Conservation (phyloP, 305 asterid genomes). For the Vinca major region DNA sequence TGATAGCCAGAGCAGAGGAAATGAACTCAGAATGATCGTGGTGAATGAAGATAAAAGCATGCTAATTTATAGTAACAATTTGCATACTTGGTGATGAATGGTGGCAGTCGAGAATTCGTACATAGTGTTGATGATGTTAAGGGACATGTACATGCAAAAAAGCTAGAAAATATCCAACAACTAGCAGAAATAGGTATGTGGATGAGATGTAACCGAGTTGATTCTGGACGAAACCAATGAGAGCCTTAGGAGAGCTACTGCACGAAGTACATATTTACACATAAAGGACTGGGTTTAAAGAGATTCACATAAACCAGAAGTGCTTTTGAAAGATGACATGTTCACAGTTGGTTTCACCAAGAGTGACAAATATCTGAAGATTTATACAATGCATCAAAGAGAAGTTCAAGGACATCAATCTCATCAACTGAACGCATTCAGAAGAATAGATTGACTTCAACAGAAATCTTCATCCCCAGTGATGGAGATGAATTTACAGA, state of each 20-base stretch:
- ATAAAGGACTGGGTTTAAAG: constrained; percentile 23
- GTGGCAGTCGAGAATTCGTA: neutral
- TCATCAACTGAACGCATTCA: constrained; percentile 20
- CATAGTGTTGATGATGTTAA: neutral
- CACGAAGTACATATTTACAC: constrained; percentile 11
- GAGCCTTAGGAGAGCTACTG: constrained; percentile 22
- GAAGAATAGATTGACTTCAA: constrained; percentile 37
- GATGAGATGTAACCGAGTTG: neutral
- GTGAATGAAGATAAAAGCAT: neutral
- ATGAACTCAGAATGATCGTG: neutral
- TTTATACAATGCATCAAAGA: constrained; percentile 37
- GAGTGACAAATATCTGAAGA: constrained; percentile 41
- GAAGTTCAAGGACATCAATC: constrained; percentile 44
- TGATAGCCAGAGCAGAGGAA: neutral
- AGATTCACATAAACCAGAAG: constrained; percentile 27
- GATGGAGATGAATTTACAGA: constrained; percentile 47
- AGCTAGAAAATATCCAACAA: neutral
- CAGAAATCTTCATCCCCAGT: constrained; percentile 61
- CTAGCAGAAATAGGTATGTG: neutral
- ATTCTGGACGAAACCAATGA: constrained; percentile 10
- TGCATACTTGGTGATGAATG: neutral
- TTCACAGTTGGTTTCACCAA: constrained; percentile 46
- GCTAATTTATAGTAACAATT: neutral
- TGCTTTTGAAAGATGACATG: constrained; percentile 24
- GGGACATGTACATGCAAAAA: neutral